Percentiles rank a stretch among this genome's conserved stretches.
These are phyloP conservation scores for Oldenlandia corymbosa DNA, from an alignment of 257 asterid species.

Conservation along the genomic window DNA sequence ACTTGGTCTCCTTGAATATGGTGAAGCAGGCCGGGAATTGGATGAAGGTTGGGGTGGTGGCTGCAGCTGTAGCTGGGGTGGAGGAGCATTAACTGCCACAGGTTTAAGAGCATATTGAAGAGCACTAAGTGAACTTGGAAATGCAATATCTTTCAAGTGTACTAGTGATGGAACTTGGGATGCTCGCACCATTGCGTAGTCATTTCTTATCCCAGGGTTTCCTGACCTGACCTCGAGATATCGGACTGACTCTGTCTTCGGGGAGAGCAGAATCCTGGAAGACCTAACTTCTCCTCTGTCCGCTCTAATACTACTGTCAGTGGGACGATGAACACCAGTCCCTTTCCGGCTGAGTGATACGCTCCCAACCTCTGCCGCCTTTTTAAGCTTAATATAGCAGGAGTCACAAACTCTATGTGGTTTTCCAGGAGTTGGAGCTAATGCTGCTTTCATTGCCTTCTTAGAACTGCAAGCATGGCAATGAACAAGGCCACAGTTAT, in stretches of 20 bases:
- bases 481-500: conserved; percentile 82
- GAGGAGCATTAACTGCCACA: conserved; percentile 34
- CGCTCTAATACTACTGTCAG: conserved; percentile 34
- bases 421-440: conserved; percentile 91
- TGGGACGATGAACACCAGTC: conserved; percentile 40
- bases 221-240: conserved; percentile 73
- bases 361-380: conserved; percentile 50
- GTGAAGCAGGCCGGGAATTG: conserved; percentile 75
- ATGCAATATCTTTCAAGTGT: conserved; percentile 81
- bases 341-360: conserved; percentile 33
- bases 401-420: conserved; percentile 92
- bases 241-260: conserved; percentile 69
- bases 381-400: conserved; percentile 64
- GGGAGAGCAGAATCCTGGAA: conserved; percentile 62
- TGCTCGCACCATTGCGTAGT: conserved; percentile 59
- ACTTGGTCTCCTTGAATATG: conserved; percentile 84
- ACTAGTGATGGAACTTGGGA: conserved; percentile 87
- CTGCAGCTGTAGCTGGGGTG: conserved; percentile 27
- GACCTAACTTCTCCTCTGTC: conserved; percentile 41
- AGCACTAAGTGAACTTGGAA: conserved; percentile 92
- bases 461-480: conserved; percentile 92
- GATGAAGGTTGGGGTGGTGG: conserved; percentile 35
- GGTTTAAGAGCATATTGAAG: conserved; percentile 80
- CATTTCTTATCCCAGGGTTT: conserved; percentile 35
- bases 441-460: conserved; percentile 77